These are phyloP conservation scores for Ustilago tritici DNA, from an alignment of 1,284 basidiomycete genomes.

Conservation along the genomic window DNA sequence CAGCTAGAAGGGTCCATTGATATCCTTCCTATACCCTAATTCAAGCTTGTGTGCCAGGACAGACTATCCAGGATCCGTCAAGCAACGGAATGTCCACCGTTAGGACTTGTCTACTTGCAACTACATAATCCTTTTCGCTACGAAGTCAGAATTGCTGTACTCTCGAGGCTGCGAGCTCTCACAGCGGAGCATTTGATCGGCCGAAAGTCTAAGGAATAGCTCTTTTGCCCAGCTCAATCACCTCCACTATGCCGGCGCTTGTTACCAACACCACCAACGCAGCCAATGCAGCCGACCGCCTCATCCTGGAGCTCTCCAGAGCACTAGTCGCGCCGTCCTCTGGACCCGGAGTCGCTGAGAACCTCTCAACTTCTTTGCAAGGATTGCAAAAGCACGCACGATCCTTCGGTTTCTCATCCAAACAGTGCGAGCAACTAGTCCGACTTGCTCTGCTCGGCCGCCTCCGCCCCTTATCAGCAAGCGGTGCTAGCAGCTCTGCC, in stretches of 20 bases:
- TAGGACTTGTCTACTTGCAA: neutral
- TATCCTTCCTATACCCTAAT: neutral
- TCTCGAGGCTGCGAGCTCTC: neutral
- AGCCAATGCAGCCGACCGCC: constrained; percentile 26
- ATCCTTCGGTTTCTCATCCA: constrained; percentile 36
- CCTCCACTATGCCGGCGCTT: constrained; percentile 28
- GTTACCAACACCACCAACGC: constrained; percentile 12
- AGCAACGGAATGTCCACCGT: neutral
- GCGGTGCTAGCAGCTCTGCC: constrained; percentile 16
- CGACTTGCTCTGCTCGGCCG: constrained; percentile 39
- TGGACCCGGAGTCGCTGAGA: constrained; percentile 12
- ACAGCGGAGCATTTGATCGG: neutral
- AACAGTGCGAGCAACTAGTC: constrained; percentile 43
- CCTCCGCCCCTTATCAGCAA: constrained; percentile 10
- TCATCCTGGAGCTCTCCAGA: constrained; percentile 27
- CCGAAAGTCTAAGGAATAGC: neutral
- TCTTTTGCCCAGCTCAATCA: neutral
- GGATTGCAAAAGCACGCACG: constrained; percentile 30
- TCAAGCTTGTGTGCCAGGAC: neutral
- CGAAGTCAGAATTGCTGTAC: neutral
- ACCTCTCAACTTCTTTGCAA: constrained; percentile 12
- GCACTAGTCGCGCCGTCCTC: constrained; percentile 27
- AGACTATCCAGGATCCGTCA: neutral
- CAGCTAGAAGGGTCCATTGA: neutral
- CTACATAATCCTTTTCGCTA: neutral